Evolutionary conservation across 1,284 basidiomycete species (phyloP).

Genomic region (Testicularia cyperi): DNA sequence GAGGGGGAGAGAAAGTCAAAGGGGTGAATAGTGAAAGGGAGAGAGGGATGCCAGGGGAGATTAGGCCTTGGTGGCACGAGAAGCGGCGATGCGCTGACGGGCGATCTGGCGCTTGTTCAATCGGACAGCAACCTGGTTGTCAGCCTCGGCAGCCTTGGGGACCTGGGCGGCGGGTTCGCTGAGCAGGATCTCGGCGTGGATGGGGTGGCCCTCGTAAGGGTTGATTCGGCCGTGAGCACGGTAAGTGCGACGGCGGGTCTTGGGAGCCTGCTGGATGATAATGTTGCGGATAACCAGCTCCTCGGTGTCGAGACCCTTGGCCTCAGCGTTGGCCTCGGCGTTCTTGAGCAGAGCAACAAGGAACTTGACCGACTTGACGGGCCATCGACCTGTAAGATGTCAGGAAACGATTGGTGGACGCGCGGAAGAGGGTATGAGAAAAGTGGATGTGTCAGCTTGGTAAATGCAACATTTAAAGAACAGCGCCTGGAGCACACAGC

Average conservation of each 20-base stretch:
- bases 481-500: too few species aligned
- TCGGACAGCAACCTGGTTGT: conserved; percentile 33
- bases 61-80: conserved; percentile 38
- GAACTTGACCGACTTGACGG: conserved; percentile 97
- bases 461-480: too few species aligned
- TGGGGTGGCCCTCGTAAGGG: conserved; percentile 76
- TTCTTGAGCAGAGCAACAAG: conserved; percentile 94
- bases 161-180: conserved; percentile 55
- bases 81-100: conserved; percentile 49
- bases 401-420: background rate
- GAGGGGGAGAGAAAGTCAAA: too few species aligned
- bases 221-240: conserved; percentile 88
- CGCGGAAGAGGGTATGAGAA: conserved; percentile 2
- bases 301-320: conserved; percentile 91
- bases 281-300: conserved; percentile 95
- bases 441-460: too few species aligned
- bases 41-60: conserved; percentile 3
- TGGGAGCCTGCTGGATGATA: conserved; percentile 98
- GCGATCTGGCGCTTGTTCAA: conserved; percentile 59
- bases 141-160: conserved; percentile 50
- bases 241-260: conserved; percentile 99
- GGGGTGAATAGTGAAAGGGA: too few species aligned
- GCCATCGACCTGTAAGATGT: conserved; percentile 77
- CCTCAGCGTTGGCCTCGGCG: conserved; percentile 98
- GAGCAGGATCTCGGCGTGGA: conserved; percentile 77